Conservation (phyloP, 2,329 filamentous ascomycete genomes). For the Trichoderma breve region DNA sequence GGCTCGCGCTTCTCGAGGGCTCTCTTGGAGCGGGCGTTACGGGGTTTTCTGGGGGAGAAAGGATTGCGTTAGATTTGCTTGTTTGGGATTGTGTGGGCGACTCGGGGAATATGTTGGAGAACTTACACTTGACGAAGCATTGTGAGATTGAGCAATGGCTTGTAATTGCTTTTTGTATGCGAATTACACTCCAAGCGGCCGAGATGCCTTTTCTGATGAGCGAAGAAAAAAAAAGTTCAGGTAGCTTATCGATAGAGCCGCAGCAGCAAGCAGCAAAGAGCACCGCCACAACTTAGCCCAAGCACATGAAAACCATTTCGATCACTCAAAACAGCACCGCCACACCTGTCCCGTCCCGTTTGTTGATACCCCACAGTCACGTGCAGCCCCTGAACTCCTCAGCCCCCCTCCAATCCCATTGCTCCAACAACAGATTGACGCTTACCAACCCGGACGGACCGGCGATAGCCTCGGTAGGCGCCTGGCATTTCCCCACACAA, state of each 20-base stretch:
- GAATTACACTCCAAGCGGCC: neutral
- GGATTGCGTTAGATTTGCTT: neutral
- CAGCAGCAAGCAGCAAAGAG: neutral
- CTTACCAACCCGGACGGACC: conserved; percentile 18
- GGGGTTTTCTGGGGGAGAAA: conserved; percentile 49
- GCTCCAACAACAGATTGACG: conserved; percentile 2
- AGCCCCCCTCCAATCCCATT: neutral
- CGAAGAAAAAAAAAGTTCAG: conserved; percentile 28
- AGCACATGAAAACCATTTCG: neutral
- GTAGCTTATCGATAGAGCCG: conserved; percentile 36
- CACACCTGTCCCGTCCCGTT: neutral
- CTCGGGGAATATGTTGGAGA: too few relatives aligned
- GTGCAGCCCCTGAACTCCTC: conserved; percentile 26
- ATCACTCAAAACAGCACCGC: neutral
- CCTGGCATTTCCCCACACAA: conserved; percentile 15
- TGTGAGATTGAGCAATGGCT: conserved; percentile 26
- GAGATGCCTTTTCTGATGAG: conserved; percentile 3
- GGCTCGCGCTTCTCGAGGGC: conserved; percentile 91
- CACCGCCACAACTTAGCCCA: conserved; percentile 9
- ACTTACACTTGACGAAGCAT: conserved; percentile 53
- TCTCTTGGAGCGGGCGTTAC: conserved; percentile 85
- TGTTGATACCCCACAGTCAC: conserved; percentile 34
- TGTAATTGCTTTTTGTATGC: neutral
- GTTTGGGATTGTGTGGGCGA: neutral
- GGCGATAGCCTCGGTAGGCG: conserved; percentile 22